Base-by-base conservation (phyloP, 1,139 yeast genomes). In the Taphrina betulina region DNA sequence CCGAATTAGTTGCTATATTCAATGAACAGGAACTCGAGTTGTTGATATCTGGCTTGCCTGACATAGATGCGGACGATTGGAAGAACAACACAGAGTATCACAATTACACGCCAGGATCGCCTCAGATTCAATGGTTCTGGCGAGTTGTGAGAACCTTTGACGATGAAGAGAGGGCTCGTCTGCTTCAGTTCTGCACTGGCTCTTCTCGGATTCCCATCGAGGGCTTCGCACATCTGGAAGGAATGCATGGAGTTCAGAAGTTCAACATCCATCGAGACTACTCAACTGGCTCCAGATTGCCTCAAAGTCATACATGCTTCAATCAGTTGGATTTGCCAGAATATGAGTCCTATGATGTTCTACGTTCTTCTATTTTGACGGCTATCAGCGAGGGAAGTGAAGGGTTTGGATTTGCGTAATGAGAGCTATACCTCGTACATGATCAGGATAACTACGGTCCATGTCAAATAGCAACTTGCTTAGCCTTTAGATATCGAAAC, bases 101-200 rank as follows among this genome's bases (percentile, higher is more conserved):
- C 59, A 92, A 90, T 68, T 94, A 92, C 69, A 80, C 90, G 0
- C 78, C 94, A 1, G 79, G 88, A 1, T 86, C 95, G 2, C 82
- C 86, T 37, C 97, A 90, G 67, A 83, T 94, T 60, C 90, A 85
- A 67, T 92, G 97, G 89, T 94, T 92, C 72, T 94, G 99, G 99
- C 78, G 97, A 67, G 96, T 97, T 1, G 96, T 94, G 14, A 81
- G 89, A 65, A 87, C 96, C 1, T 92, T 92, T 71, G 96, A 89
- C 66, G 81, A 81, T 40, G 98, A 92, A 69, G 97, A 92, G 67
- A 78, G 95, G 56, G 99, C 98, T 17, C 89, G 90, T 67, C 72
- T 94, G 62, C 73, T 94, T 59, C 99, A 94, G 60, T 94, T 92
- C 75, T 94, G 95, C 1, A 94, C 99, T 0, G 99, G 99, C 60